Conservation (phyloP, 768 basidiomycete genomes). For the Clitopilus passeckerianus region DNA sequence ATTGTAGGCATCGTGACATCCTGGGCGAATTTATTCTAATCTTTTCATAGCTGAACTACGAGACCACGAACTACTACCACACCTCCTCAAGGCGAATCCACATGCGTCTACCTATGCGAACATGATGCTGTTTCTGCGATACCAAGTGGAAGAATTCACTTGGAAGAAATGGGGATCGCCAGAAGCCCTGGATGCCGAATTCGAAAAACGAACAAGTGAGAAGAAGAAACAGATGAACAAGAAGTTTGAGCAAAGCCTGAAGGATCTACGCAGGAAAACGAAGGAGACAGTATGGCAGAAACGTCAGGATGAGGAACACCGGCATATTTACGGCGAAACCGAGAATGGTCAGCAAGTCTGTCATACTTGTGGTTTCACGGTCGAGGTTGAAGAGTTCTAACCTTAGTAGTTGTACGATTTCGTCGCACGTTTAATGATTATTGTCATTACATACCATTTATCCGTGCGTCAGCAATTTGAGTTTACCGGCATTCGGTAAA, state of each 20-base stretch:
- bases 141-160: slow-evolving; percentile 93
- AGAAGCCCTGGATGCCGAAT: slow-evolving; percentile 88
- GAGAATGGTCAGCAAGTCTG: slow-evolving; percentile 70
- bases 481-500: background rate
- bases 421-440: too few relatives aligned
- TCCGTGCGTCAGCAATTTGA: background rate
- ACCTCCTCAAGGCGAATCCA: slow-evolving; percentile 80
- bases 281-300: slow-evolving; percentile 19
- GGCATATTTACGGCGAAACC: slow-evolving; percentile 70
- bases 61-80: slow-evolving; percentile 89
- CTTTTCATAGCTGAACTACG: slow-evolving; percentile 74
- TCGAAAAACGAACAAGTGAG: slow-evolving; percentile 40
- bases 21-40: slow-evolving; percentile 2
- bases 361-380: slow-evolving; percentile 84
- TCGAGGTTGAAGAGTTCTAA: slow-evolving; percentile 83
- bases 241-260: slow-evolving; percentile 90
- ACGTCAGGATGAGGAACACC: slow-evolving; percentile 41
- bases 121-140: slow-evolving; percentile 97
- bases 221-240: slow-evolving; percentile 44
- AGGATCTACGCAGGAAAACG: slow-evolving; percentile 37
- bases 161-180: slow-evolving; percentile 98
- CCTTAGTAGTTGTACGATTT: background rate
- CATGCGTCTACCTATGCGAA: slow-evolving; percentile 95
- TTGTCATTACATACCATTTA: background rate
- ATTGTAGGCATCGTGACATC: slow-evolving; percentile 49